Evolutionary conservation across 345 rosid species (phyloP).

Genomic region (Gossypioides kirkii): DNA sequence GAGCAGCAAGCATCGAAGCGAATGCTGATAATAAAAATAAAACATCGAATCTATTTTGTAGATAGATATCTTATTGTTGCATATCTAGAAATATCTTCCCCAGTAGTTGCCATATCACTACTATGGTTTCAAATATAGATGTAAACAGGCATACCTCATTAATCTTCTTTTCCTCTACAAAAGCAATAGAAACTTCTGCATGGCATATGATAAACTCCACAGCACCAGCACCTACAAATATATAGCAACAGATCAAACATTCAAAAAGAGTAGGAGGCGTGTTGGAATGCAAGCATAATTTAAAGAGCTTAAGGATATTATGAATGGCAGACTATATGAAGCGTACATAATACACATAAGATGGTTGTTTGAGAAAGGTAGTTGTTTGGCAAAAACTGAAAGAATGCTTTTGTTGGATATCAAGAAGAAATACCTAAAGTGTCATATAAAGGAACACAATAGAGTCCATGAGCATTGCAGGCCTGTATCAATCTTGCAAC

Average conservation of each 20-base stretch:
- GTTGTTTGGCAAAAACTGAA: background rate
- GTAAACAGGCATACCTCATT: conserved; percentile 52
- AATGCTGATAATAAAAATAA: background rate
- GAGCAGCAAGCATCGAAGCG: background rate
- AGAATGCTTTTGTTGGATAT: background rate
- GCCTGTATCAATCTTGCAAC: conserved; percentile 53
- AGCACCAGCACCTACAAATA: conserved; percentile 78
- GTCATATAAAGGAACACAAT: conserved; percentile 93
- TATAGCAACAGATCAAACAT: conserved; percentile 7
- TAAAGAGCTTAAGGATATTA: background rate
- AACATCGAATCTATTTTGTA: background rate
- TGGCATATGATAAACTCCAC: conserved; percentile 83
- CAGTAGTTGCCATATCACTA: background rate
- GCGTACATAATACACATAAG: background rate
- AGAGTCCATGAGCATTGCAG: conserved; percentile 95
- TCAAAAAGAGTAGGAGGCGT: background rate
- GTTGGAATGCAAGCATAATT: background rate
- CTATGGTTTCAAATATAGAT: conserved; percentile 3
- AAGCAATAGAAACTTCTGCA: conserved; percentile 82
- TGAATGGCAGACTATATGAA: background rate
- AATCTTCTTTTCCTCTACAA: conserved; percentile 84
- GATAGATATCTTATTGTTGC: background rate
- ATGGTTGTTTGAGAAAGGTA: background rate
- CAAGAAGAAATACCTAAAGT: conserved; percentile 61
- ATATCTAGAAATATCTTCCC: background rate